Base-by-base conservation (phyloP, 1,284 basidiomycete genomes). In the Cerrena zonata region DNA sequence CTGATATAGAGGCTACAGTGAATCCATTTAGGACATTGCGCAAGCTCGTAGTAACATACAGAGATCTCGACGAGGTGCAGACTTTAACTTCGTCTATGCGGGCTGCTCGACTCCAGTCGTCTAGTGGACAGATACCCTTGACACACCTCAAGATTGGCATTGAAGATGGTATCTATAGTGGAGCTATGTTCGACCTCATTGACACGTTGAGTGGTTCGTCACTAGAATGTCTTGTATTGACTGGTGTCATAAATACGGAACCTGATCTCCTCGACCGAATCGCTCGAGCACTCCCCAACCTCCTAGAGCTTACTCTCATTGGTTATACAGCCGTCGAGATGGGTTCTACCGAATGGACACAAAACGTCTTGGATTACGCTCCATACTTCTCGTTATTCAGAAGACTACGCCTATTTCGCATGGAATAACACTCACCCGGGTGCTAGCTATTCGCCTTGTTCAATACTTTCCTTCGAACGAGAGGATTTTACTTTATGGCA, bases 331-430 rank as follows among this genome's bases (percentile, higher is more conserved):
- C 27, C 3, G 26, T 44, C 25, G 2, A 11, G 4, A 39, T 26
- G 11, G 13, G 7, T 3, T 5, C 15, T 5, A 30, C 30, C 21
- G 2, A 3, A n/a, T 52, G 50, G 50, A 45, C 50, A 11, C n/a
- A 23, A 10, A 27, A 45, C 5, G 37, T 41, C 5, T 53, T 47
- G 51, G 47, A 53, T 19, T 53, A 53, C 43, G 51, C 51, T 12
- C 12, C 10, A 22, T 40, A 24, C 5, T 26, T 52, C 5, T n/a
- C n/a, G n/a, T n/a, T n/a, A n/a, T n/a, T n/a, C n/a, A n/a, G n/a
- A n/a, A n/a, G n/a, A n/a, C n/a, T n/a, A n/a, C n/a, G n/a, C n/a
- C n/a, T n/a, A n/a, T n/a, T 52, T 52, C 46, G 3, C 15, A 36
- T 52, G 50, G 50, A 48, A 52, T 24, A 23, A 23, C 21, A n/a